Conservation (phyloP, 2,329 filamentous ascomycete species). For the Phaeophleospora eucalypticola region DNA sequence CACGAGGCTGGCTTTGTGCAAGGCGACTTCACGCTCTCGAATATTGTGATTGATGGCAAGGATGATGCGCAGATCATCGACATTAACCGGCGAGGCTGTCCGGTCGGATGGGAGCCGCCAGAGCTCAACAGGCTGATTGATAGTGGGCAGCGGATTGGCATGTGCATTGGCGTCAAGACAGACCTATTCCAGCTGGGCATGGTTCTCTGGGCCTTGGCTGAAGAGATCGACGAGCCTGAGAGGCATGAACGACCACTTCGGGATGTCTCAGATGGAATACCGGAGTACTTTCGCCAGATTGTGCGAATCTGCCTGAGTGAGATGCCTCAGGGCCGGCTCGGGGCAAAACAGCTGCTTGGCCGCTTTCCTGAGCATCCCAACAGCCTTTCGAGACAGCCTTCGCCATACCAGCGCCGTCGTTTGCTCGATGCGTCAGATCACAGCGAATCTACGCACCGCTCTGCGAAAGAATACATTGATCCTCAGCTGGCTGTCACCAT, state of each 20-base stretch:
- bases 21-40: slow-evolving; percentile 94
- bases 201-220: slow-evolving; percentile 90
- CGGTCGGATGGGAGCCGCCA: slow-evolving; percentile 94
- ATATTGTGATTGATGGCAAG: slow-evolving; percentile 84
- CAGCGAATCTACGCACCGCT: slow-evolving; percentile 38
- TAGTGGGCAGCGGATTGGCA: slow-evolving; percentile 82
- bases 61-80: slow-evolving; percentile 95
- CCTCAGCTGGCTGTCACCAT: slow-evolving; percentile 42
- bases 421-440: slow-evolving; percentile 34
- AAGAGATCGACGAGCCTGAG: slow-evolving; percentile 86
- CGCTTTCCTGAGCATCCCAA: slow-evolving; percentile 55
- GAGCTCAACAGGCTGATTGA: slow-evolving; percentile 83
- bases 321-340: slow-evolving; percentile 66
- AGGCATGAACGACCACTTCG: slow-evolving; percentile 66
- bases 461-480: slow-evolving; percentile 47
- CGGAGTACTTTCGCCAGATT: slow-evolving; percentile 72
- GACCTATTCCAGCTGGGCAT: slow-evolving; percentile 95
- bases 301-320: slow-evolving; percentile 73
- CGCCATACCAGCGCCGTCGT: neutral
- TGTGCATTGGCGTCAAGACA: slow-evolving; percentile 98
- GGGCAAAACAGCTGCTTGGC: slow-evolving; percentile 67
- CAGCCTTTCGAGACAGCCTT: neutral
- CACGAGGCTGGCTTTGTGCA: slow-evolving; percentile 96
- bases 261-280: slow-evolving; percentile 56
- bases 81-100: slow-evolving; percentile 95